A percentile compares a stretch with the other conserved stretches of the same genome.
These are phyloP conservation scores for Pisolithus thermaeus DNA, from an alignment of 1,284 basidiomycete genomes.

Conservation along the genomic window DNA sequence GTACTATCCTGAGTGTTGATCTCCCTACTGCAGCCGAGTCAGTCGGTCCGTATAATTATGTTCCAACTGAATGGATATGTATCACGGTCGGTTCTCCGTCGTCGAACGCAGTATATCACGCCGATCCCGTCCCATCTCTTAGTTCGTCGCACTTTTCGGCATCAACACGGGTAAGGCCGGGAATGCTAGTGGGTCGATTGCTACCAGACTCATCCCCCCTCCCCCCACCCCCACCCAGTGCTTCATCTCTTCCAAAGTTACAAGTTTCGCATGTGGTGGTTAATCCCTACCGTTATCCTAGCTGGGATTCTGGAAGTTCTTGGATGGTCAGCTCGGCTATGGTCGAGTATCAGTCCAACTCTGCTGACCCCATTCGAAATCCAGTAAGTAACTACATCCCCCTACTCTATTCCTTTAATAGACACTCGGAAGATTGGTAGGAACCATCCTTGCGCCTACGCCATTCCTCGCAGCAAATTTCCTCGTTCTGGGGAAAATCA, in stretches of 20 bases:
- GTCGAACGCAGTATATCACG: background rate
- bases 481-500: conserved; percentile 41
- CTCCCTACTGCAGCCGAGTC: background rate
- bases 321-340: conserved; percentile 38
- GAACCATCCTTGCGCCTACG: conserved; percentile 42
- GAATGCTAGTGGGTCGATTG: no score
- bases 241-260: conserved; percentile 30
- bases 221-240: conserved; percentile 23
- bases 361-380: conserved; percentile 35
- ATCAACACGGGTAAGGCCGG: conserved; percentile 6
- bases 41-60: conserved; percentile 23
- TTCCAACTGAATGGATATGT: conserved; percentile 28
- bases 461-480: conserved; percentile 47
- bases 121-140: background rate
- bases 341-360: conserved; percentile 15
- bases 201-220: background rate
- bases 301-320: conserved; percentile 34
- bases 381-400: conserved; percentile 31
- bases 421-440: conserved; percentile 30
- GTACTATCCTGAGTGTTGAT: background rate
- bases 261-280: conserved; percentile 34
- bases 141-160: conserved; percentile 8
- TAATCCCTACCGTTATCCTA: conserved; percentile 32
- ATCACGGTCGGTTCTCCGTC: conserved; percentile 5
- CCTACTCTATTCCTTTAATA: no score